Conservation (phyloP, 306 rosid genomes). For the Malus domestica region DNA sequence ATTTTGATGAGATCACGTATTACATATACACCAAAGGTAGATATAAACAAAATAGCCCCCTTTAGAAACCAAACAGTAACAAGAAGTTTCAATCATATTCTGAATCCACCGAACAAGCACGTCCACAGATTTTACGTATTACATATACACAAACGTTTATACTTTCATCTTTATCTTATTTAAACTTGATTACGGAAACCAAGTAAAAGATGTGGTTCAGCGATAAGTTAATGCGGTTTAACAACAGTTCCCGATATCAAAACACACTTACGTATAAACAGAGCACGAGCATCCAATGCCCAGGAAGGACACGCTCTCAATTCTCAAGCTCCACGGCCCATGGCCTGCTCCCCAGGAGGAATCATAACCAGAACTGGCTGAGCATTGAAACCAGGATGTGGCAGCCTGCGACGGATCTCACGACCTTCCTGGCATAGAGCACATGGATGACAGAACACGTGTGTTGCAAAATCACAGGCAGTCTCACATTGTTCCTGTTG, state of each 20-base stretch:
- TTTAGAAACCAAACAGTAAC: background rate
- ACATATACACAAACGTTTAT: background rate
- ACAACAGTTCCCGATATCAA: background rate
- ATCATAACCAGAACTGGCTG: conserved; percentile 75
- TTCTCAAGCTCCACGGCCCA: conserved; percentile 66
- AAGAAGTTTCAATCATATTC: background rate
- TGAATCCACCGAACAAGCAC: background rate
- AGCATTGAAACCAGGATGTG: conserved; percentile 85
- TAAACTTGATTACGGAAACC: background rate
- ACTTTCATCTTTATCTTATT: conserved; percentile 5
- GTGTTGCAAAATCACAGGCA: conserved; percentile 72
- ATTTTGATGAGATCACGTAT: too few relatives aligned
- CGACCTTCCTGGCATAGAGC: conserved; percentile 98
- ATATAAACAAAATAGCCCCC: background rate
- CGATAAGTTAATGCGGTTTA: background rate
- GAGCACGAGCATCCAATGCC: conserved; percentile 1
- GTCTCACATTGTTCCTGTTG: conserved; percentile 76
- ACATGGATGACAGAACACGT: conserved; percentile 73
- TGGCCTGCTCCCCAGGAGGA: conserved; percentile 79
- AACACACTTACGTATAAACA: conserved; percentile 8
- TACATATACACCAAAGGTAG: background rate
- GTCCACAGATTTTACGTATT: background rate
- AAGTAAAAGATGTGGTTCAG: background rate
- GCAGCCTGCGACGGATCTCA: conserved; percentile 81
- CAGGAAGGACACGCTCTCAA: background rate